A percentile compares a stretch with the other conserved stretches of the same genome.
Evolutionary conservation across 2,329 filamentous ascomycete species (phyloP).

Genomic region (Claviceps africana): DNA sequence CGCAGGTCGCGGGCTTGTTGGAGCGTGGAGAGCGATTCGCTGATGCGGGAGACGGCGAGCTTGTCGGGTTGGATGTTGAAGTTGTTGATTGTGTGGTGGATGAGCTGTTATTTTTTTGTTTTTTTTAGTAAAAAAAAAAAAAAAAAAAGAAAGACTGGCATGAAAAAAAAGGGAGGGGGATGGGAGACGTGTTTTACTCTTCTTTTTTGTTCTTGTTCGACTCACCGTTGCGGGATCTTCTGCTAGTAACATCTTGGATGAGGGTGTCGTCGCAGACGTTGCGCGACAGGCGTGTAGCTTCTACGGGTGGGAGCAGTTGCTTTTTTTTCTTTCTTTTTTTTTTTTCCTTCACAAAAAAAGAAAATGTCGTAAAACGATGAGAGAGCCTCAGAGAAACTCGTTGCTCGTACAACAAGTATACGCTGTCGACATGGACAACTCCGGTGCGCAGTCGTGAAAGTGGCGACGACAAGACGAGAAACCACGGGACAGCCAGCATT

Average conservation of each 20-base stretch:
- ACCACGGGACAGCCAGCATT: no score
- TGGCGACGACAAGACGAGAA: no score
- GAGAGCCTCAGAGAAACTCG: no score
- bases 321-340: no score
- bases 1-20: conserved; percentile 70
- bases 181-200: no score
- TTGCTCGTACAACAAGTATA: no score
- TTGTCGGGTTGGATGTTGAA: conserved; percentile 93
- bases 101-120: no score
- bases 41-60: conserved; percentile 66
- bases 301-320: background rate
- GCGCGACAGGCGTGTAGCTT: background rate
- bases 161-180: no score
- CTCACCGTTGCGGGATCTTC: conserved; percentile 78
- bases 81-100: conserved; percentile 80
- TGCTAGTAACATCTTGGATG: conserved; percentile 71
- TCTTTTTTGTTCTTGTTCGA: background rate
- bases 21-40: conserved; percentile 71
- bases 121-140: background rate
- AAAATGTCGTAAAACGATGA: no score
- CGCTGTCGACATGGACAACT: no score
- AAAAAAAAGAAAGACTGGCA: background rate
- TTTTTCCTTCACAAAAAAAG: no score
- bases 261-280: background rate
- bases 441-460: no score